Evolutionary conservation across 306 rosid genomes (phyloP).

Genomic region (Cucurbita maxima): DNA sequence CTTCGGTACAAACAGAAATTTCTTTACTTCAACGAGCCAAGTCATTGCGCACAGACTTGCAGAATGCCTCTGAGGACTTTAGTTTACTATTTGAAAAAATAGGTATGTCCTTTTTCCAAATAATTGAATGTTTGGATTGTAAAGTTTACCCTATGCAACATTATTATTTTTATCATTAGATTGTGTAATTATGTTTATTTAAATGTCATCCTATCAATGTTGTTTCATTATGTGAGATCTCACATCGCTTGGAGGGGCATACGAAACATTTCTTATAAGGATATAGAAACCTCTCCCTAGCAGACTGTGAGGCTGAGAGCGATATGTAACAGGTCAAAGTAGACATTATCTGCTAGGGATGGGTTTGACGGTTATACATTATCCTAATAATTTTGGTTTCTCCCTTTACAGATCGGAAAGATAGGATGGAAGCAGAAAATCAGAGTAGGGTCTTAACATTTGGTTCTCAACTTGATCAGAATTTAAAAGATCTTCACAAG

Average conservation of each 20-base stretch:
- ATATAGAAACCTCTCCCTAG: too few relatives aligned
- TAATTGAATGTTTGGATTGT: neutral
- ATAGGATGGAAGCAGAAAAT: conserved; percentile 59
- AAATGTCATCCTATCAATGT: neutral
- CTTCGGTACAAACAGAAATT: conserved; percentile 36
- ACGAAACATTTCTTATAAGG: too few relatives aligned
- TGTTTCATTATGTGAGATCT: neutral
- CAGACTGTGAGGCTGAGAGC: too few relatives aligned
- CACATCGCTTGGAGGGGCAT: too few relatives aligned
- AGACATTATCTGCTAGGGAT: too few relatives aligned
- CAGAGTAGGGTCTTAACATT: conserved; percentile 42
- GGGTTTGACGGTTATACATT: neutral
- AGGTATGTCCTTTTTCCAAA: conserved; percentile 24
- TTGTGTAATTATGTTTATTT: neutral
- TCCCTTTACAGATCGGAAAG: conserved; percentile 44
- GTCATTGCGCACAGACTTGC: conserved; percentile 53
- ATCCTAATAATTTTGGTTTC: neutral
- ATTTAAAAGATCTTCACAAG: conserved; percentile 51
- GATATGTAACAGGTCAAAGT: too few relatives aligned
- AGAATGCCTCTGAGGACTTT: conserved; percentile 60
- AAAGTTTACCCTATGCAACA: neutral
- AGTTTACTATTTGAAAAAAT: conserved; percentile 38
- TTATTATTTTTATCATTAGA: neutral
- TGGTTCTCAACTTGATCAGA: conserved; percentile 50
- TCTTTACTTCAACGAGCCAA: conserved; percentile 60